Evolutionary conservation across 2,329 filamentous ascomycete genomes (phyloP), one percentile per base, ranked within the genome.

Genomic region (Sclerotinia minor): DNA sequence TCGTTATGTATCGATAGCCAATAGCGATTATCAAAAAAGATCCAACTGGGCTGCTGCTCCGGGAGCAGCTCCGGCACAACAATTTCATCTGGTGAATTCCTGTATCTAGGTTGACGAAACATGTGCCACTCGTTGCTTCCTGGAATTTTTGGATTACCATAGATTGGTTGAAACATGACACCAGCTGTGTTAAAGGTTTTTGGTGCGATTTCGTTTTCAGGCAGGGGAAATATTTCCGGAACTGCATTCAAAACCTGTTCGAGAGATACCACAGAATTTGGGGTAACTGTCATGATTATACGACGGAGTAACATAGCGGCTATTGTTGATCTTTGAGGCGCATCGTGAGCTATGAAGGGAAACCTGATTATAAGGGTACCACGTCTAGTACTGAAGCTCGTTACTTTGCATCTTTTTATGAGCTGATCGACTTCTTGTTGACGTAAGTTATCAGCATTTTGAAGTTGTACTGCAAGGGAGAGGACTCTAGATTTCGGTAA

Each of bases 401-500:
- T 78, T 19, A 86, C 77, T 2, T 78, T 75, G 53, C 82, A 80
- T 45, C 79, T 76, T 21, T 78, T 66, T n/a, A 92, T 80, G 8
- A 90, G 79, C 9, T 81, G 75, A 26, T 85, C 79, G 0, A 87
- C 88, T 67, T 85, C 38, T 38, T 32, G 80, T 2, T 80, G 78
- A 47, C 85, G 84, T 61, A 85, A 80, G 1, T 76, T 72, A 3
- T 78, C 73, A 0, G 80, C 79, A 8, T 80, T 82, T 17, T 72
- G 73, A 57, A 85, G 84, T 44, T 82, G 82, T 21, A 80, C 76
- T 0, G 89, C 82, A 63, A 96, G 79, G 0, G 80, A 78, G 2
- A 94, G 78, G 6, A 97, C 82, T 0, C 86, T 82, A 0, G 84
- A 80, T 66, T 88, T 87, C 69, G 86, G 86, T 2, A 98, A 79